Base-by-base conservation (phyloP, 2,329 filamentous ascomycete genomes). In the Penicillium sp. region DNA sequence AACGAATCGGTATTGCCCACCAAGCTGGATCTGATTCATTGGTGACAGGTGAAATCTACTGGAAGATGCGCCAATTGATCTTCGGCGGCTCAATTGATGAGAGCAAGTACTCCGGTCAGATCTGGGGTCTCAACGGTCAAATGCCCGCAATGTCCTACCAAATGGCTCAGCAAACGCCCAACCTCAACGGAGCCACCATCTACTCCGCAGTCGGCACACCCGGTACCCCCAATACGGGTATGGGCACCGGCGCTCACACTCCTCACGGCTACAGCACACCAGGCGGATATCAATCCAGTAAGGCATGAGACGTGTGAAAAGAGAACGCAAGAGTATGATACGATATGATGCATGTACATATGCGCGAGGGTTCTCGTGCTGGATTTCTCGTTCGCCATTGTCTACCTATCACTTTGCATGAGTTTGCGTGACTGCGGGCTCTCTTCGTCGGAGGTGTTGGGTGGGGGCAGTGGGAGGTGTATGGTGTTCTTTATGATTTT, bases 11-110 rank as follows among this genome's bases (percentile, higher is more conserved):
- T 10, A 84, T 86, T 31, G 89, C 90, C 47, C 94, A 99, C 71
- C 92, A 95, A 69, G 94, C 92, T 36, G 94, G 93, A 26, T 95
- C 90, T 0, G 94, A 99, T 72, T 93, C 91, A 18, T 83, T 96
- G 64, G 83, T 99, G 28, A 99, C 94, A 0, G 94, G 94, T 45
- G 87, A 88, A 64, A 90, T 96, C 28, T 99, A 96, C 75, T 99
- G 95, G 83, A 88, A 91, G 65, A 88, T 97, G 79, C 85, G 87
- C 54, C 87, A 91, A 68, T 86, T 89, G 67, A 89, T 97, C 59
- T 97, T 95, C 74, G 87, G 88, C 63, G 88, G 89, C 56, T 81
- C 85, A 23, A 88, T 96, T 43, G 85, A 89, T 6, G 84, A 89
- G 28, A 88, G 81, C 31, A 80, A 95, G 62, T 90, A 95, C 60